Percentiles rank a stretch among this genome's conserved stretches.
These are phyloP conservation scores for Lathyrus oleraceus DNA, from an alignment of 306 rosid species.

Conservation along the genomic window DNA sequence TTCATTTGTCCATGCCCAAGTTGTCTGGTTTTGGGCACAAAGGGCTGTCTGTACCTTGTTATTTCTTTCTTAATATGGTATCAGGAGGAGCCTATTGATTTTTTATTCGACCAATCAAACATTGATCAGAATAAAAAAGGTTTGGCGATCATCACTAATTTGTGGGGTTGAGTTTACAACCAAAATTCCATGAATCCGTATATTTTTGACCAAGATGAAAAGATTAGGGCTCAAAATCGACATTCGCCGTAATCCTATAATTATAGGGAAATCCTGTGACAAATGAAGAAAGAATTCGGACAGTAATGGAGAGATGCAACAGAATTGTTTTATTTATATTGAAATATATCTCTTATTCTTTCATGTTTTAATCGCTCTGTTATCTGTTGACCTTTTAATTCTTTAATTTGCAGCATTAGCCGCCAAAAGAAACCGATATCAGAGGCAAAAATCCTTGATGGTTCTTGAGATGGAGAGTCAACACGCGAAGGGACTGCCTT, in stretches of 20 bases:
- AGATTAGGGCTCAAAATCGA: not conserved
- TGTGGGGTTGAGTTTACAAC: not conserved
- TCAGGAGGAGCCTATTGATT: not conserved
- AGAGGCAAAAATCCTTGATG: conserved; percentile 88
- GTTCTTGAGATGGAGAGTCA: conserved; percentile 97
- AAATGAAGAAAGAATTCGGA: not conserved
- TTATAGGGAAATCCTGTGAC: not conserved
- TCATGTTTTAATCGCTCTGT: conserved; percentile 10
- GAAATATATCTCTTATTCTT: not conserved
- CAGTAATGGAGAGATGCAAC: conserved; percentile 1
- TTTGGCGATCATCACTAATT: not conserved
- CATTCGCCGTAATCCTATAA: not conserved
- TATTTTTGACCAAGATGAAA: not conserved
- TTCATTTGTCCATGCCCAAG: not conserved
- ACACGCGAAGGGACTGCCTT: conserved; percentile 81
- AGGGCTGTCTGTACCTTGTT: not conserved
- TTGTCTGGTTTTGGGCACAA: not conserved
- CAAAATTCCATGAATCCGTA: not conserved
- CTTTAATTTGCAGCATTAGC: conserved; percentile 67
- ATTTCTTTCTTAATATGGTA: not conserved
- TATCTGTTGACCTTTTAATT: conserved; percentile 16
- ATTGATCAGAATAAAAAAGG: not conserved
- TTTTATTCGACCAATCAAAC: not conserved
- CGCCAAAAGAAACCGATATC: conserved; percentile 84
- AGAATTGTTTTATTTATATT: conserved; percentile 19